Conservation (phyloP, 2,329 filamentous ascomycete species). For the Thelonectria discophora region DNA sequence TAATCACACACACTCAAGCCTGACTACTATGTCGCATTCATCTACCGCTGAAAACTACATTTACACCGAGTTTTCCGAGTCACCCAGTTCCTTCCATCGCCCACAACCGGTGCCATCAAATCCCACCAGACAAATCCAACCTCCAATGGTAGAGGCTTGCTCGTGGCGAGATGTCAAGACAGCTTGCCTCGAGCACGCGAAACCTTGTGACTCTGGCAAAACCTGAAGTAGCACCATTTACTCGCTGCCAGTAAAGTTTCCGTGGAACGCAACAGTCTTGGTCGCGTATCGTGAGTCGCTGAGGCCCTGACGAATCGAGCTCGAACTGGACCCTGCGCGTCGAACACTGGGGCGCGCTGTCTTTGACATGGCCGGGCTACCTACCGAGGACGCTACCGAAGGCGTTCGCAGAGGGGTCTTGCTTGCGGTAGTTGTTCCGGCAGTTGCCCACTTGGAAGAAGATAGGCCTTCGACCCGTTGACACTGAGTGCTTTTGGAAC, state of each 20-base stretch:
- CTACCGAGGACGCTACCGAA: background rate
- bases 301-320: background rate
- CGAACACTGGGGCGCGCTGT: background rate
- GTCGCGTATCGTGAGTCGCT: slow-evolving; percentile 17
- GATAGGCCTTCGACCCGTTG: slow-evolving; percentile 26
- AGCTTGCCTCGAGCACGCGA: too few species aligned
- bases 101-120: background rate
- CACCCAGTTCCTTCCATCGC: too few species aligned
- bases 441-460: slow-evolving; percentile 27
- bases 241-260: slow-evolving; percentile 6
- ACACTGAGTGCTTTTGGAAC: background rate
- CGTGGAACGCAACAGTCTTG: slow-evolving; percentile 8
- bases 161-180: too few species aligned
- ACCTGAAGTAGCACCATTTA: background rate
- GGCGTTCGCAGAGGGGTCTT: background rate
- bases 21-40: background rate
- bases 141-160: background rate
- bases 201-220: too few species aligned
- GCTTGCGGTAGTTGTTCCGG: background rate
- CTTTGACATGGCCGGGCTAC: background rate
- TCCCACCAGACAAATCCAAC: background rate
- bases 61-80: background rate
- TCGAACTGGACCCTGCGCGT: background rate
- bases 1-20: background rate
- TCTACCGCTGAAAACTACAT: background rate